phyloP scores from a whole-genome alignment of 352 stramenopile genomes.

The Albugo laibachii region DNA sequence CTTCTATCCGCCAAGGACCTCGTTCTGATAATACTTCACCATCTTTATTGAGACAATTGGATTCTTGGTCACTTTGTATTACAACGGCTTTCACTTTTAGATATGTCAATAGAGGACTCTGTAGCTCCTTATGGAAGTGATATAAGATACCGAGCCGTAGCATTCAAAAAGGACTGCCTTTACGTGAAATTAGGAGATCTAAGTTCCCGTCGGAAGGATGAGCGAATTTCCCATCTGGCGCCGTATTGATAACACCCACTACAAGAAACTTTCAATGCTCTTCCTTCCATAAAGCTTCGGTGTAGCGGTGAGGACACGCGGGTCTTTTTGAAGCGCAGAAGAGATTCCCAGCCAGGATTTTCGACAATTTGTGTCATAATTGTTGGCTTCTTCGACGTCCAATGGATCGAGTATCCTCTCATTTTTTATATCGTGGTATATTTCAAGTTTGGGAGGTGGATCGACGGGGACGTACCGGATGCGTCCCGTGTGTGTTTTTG shows the following conservation, averaged over 20 bases:
- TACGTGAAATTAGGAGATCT: conserved; percentile 50
- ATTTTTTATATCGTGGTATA: conserved; percentile 51
- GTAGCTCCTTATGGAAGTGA: conserved; percentile 26
- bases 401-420: conserved; percentile 38
- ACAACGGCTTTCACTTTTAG: conserved; percentile 62
- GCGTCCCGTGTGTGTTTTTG: conserved; percentile 27
- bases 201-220: conserved; percentile 65
- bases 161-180: conserved; percentile 22
- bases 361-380: conserved; percentile 17
- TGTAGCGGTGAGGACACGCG: conserved; percentile 36
- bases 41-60: conserved; percentile 53
- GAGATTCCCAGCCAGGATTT: conserved; percentile 48
- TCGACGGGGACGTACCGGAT: conserved; percentile 61
- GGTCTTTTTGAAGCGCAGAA: conserved; percentile 32
- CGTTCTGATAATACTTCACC: conserved; percentile 42
- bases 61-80: conserved; percentile 9
- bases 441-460: conserved; percentile 22
- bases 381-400: conserved; percentile 58
- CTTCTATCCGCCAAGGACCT: conserved; percentile 45
- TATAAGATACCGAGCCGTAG: conserved; percentile 31
- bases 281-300: conserved; percentile 26
- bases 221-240: conserved; percentile 62
- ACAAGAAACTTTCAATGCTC: conserved; percentile 21
- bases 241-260: conserved; percentile 49
- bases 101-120: conserved; percentile 39